phyloP scores from a whole-genome alignment of 805 yeast genomes.

The Candida suzukii region DNA sequence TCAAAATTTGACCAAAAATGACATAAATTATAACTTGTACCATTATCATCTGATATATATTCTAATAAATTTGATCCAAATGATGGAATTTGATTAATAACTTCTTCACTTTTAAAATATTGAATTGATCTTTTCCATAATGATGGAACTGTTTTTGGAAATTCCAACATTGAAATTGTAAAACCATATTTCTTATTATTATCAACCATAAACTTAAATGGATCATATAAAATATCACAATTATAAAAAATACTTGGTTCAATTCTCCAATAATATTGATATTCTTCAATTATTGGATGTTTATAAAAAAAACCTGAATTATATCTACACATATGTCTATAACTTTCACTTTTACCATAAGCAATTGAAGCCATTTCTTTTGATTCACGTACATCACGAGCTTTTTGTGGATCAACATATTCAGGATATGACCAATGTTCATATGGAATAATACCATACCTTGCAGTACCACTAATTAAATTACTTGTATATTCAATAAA shows the following conservation, averaged over 20 bases:
- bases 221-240: conserved; percentile 49
- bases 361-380: conserved; percentile 32
- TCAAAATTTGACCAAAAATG: conserved; percentile 84
- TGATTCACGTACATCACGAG: conserved; percentile 27
- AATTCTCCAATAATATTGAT: conserved; percentile 57
- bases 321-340: conserved; percentile 64
- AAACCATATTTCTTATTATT: conserved; percentile 44
- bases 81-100: conserved; percentile 11
- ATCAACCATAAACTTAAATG: conserved; percentile 48
- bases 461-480: conserved; percentile 36
- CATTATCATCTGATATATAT: conserved; percentile 60
- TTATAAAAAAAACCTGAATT: conserved; percentile 48
- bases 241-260: conserved; percentile 46
- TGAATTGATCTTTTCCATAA: conserved; percentile 42
- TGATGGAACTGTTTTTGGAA: conserved; percentile 41
- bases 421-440: conserved; percentile 49
- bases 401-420: conserved; percentile 34
- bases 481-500: conserved; percentile 32
- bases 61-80: conserved; percentile 37
- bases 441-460: conserved; percentile 39
- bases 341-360: conserved; percentile 60
- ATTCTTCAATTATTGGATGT: conserved; percentile 42
- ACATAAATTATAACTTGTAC: conserved; percentile 59
- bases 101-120: conserved; percentile 27
- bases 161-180: conserved; percentile 46